Conservation (phyloP, 2,329 filamentous ascomycete genomes). For the Chaetomiaceae sp. region DNA sequence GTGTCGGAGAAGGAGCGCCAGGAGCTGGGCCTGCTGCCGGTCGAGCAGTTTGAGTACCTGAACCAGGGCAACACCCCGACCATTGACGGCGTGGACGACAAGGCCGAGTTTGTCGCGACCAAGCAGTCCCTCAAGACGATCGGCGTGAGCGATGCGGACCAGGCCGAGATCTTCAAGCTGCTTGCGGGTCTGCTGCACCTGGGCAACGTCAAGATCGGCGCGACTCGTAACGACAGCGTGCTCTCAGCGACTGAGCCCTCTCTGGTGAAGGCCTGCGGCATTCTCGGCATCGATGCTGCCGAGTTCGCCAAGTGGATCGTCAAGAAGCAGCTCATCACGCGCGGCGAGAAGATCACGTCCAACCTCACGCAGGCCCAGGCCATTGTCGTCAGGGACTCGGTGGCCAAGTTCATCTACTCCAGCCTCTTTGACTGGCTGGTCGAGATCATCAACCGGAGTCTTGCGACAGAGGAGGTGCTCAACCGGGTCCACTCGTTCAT, state of each 20-base stretch:
- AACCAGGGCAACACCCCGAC: conserved; percentile 89
- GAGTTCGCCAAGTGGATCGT: conserved; percentile 98
- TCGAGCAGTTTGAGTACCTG: conserved; percentile 92
- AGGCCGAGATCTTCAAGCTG: conserved; percentile 82
- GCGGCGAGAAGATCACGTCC: conserved; percentile 95
- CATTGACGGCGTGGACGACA: conserved; percentile 94
- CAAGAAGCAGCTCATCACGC: conserved; percentile 95
- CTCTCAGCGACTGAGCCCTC: conserved; percentile 77
- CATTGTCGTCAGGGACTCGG: conserved; percentile 89
- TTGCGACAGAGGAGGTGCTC: conserved; percentile 85
- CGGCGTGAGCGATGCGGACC: conserved; percentile 69
- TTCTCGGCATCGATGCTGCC: conserved; percentile 79
- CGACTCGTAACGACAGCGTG: conserved; percentile 81
- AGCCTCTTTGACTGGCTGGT: conserved; percentile 98
- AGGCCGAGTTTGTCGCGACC: conserved; percentile 86
- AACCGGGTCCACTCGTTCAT: conserved; percentile 85
- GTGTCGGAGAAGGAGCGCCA: conserved; percentile 79
- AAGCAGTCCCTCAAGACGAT: conserved; percentile 83
- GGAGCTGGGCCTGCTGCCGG: conserved; percentile 70
- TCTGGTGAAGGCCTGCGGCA: conserved; percentile 72
- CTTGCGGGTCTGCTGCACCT: conserved; percentile 89
- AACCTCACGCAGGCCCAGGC: conserved; percentile 93
- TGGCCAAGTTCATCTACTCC: conserved; percentile 98
- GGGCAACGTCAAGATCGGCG: conserved; percentile 93
- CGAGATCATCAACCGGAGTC: conserved; percentile 87